Base-by-base conservation (phyloP, 495 filamentous ascomycete species). In the Trichocladium uniseriatum region DNA sequence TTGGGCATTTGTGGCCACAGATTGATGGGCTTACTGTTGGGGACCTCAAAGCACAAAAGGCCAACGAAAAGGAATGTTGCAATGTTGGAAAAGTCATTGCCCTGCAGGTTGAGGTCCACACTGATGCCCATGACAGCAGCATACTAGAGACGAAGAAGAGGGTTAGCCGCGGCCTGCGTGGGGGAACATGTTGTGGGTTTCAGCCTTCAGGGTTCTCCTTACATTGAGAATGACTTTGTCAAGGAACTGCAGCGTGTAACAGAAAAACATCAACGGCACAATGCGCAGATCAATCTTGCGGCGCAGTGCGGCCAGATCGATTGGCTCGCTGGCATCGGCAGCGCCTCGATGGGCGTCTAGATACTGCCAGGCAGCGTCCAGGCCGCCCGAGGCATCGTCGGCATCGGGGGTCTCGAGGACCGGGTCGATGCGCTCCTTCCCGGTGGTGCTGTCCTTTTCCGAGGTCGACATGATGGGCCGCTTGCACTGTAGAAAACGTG, bases 211-310 rank as follows among this genome's bases (percentile, higher is more conserved):
- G n/a, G n/a, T n/a, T n/a, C n/a, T n/a, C n/a, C 65, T 50, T 27
- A 63, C 65, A 45, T 82, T 83, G 49, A 82, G 65, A 9, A 77
- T 69, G 35, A 82, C 75, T 62, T 85, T 85, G 62, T 85, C 81
- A 34, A 83, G 62, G 55, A 81, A 83, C 60, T 84, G 81, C 61
- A 84, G 68, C 28, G 74, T 78, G 59, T 84, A 84, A 50, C 71
- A 74, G 27, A 67, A 52, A 49, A 82, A 83, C 77, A 80, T 79
- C 16, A 82, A 28, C 1, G 66, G 66, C 21, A 69, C 65, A 27
- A 69, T 64, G 48, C 56, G 64, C 45, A 38, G 61, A 50, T 69
- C 66, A 38, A 66, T 65, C 57, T 63, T 69, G 28, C 57, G 58
- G 36, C 64, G 63, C 35, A 69, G 46, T 8, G 51, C 47, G 15